Evolutionary conservation across 148 eudicot genomes (phyloP).

Genomic region (Camellia sinensis): DNA sequence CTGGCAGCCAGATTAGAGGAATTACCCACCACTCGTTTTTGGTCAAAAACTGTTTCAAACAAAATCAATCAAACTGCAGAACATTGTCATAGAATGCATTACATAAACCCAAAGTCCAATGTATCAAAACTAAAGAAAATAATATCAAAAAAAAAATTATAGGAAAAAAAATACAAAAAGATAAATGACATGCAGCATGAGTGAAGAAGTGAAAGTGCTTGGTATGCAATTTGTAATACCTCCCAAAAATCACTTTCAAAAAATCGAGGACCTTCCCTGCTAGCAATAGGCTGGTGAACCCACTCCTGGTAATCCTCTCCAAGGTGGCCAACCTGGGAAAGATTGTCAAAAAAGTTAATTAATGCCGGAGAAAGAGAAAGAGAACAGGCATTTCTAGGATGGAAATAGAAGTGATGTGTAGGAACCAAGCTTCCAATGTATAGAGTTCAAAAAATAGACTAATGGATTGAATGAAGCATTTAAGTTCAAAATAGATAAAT

Average conservation of each 20-base stretch:
- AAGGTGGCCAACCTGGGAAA: conserved; percentile 87
- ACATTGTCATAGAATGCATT: not conserved
- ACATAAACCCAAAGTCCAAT: not conserved
- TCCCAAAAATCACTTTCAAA: conserved; percentile 85
- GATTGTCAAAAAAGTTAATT: not conserved
- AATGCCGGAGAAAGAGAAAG: too few species aligned
- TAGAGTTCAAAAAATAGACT: not conserved
- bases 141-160: too few species aligned
- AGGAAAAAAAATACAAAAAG: not conserved
- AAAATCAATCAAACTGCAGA: conserved; percentile 9
- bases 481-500: too few species aligned
- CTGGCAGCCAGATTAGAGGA: conserved; percentile 91
- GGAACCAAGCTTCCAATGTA: not conserved
- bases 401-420: not conserved
- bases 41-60: conserved; percentile 64
- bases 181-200: not conserved
- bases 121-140: not conserved
- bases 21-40: conserved; percentile 78
- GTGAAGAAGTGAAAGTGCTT: not conserved
- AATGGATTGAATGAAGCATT: not conserved
- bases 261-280: conserved; percentile 94
- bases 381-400: too few species aligned
- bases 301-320: conserved; percentile 90
- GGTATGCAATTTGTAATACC: conserved; percentile 37
- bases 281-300: conserved; percentile 90